These are phyloP conservation scores for Sicyos baderoa DNA, from an alignment of 306 rosid genomes.

Conservation along the genomic window DNA sequence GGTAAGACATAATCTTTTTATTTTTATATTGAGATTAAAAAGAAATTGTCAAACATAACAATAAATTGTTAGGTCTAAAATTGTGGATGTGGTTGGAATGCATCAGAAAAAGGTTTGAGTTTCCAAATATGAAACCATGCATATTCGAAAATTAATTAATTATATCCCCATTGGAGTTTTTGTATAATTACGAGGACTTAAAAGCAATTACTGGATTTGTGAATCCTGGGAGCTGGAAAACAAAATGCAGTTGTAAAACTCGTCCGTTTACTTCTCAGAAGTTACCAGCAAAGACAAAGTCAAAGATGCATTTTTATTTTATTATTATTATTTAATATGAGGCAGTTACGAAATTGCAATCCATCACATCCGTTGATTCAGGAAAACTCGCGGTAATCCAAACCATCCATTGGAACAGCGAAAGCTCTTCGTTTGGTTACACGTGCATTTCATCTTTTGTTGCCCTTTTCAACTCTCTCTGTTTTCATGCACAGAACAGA, in stretches of 20 bases:
- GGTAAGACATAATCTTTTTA: too few relatives aligned
- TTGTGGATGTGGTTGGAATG: not conserved
- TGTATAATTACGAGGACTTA: not conserved
- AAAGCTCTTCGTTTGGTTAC: slow-evolving; percentile 39
- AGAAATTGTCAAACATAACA: not conserved
- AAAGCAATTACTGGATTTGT: not conserved
- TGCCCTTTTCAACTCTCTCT: slow-evolving; percentile 31
- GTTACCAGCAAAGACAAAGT: slow-evolving; percentile 25
- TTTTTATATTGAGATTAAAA: not conserved
- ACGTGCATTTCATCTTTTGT: slow-evolving; percentile 61
- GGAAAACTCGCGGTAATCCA: slow-evolving; percentile 33
- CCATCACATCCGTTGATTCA: slow-evolving; percentile 34
- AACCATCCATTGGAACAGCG: slow-evolving; percentile 42
- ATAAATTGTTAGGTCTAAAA: not conserved
- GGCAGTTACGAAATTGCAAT: slow-evolving; percentile 15
- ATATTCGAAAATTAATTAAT: not conserved
- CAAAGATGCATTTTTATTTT: slow-evolving; percentile 29
- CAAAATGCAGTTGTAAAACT: slow-evolving; percentile 28
- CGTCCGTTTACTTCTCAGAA: slow-evolving; percentile 29
- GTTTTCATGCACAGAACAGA: slow-evolving; percentile 97
- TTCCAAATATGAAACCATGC: not conserved
- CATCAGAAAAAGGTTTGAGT: not conserved
- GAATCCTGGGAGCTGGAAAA: slow-evolving; percentile 10
- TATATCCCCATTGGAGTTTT: too few relatives aligned
- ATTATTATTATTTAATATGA: not conserved